phyloP scores from a whole-genome alignment of 352 stramenopile genomes.

The Phytophthora macrochlamydospora region DNA sequence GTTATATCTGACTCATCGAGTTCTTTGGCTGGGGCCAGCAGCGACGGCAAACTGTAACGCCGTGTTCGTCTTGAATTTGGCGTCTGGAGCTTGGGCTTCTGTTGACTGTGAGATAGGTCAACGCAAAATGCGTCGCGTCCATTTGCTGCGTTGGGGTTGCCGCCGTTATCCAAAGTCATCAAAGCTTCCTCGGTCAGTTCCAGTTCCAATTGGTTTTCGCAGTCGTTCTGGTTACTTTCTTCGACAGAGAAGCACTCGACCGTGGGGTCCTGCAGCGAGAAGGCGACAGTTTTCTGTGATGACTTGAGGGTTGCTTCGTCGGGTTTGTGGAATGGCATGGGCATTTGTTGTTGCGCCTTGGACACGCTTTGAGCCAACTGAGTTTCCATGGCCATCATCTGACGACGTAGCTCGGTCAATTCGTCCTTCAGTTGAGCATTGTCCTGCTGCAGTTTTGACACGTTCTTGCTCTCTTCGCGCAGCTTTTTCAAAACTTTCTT shows the following conservation, averaged over 20 bases:
- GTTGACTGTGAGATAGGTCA: conserved; percentile 29
- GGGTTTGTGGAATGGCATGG: conserved; percentile 14
- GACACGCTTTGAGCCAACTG: conserved; percentile 18
- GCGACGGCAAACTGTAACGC: conserved; percentile 28
- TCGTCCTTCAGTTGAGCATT: conserved; percentile 77
- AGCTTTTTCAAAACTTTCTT: conserved; percentile 44
- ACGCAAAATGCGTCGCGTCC: conserved; percentile 30
- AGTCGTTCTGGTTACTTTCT: conserved; percentile 28
- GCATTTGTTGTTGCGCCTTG: conserved; percentile 20
- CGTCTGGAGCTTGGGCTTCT: conserved; percentile 46
- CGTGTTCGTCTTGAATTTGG: conserved; percentile 36
- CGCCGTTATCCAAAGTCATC: conserved; percentile 20
- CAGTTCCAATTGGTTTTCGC: conserved; percentile 37
- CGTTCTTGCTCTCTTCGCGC: conserved; percentile 73
- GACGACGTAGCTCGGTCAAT: conserved; percentile 56
- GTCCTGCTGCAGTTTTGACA: conserved; percentile 74
- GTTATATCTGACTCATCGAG: conserved; percentile 16
- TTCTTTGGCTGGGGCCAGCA: conserved; percentile 30
- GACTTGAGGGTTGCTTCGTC: conserved; percentile 17
- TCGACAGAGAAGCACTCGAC: conserved; percentile 5
- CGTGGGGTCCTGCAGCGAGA: conserved; percentile 1
- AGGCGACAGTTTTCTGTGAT: conserved; percentile 24
- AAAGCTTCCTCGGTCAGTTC: conserved; percentile 26
- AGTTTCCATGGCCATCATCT: conserved; percentile 52
- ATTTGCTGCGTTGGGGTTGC: conserved; percentile 47